phyloP scores from a whole-genome alignment of 2,329 filamentous ascomycete species.

The Scopulariopsis brevicaulis region DNA sequence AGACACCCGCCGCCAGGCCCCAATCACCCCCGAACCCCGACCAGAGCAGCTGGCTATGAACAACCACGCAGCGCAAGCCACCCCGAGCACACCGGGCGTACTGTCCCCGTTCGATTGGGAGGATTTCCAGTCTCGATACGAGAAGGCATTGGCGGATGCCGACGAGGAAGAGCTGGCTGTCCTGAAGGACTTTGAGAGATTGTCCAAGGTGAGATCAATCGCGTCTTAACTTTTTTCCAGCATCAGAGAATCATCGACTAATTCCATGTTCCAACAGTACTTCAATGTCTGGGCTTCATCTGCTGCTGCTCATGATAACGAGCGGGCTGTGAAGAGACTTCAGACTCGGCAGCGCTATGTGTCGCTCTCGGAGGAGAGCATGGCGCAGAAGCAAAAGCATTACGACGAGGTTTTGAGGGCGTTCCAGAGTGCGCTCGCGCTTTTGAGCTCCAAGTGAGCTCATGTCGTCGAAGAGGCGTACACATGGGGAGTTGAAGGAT shows the following conservation, averaged over 20 bases:
- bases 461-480: neutral
- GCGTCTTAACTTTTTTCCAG: neutral
- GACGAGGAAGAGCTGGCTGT: conserved; percentile 53
- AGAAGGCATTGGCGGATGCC: conserved; percentile 50
- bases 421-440: conserved; percentile 49
- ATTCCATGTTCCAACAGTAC: conserved; percentile 39
- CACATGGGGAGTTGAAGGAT: neutral
- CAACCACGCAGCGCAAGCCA: conserved; percentile 7
- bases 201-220: conserved; percentile 45
- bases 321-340: conserved; percentile 66
- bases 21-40: conserved; percentile 7
- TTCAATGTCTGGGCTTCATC: conserved; percentile 71
- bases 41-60: conserved; percentile 1
- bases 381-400: conserved; percentile 68
- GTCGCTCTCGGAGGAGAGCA: conserved; percentile 56
- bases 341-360: conserved; percentile 72
- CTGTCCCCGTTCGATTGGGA: conserved; percentile 59
- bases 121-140: conserved; percentile 60
- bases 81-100: conserved; percentile 33
- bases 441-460: conserved; percentile 25
- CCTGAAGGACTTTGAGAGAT: conserved; percentile 51
- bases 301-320: conserved; percentile 60
- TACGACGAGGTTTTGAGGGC: conserved; percentile 47
- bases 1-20: neutral
- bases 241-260: neutral